These are phyloP conservation scores for Leccinum pellstonianum DNA, from an alignment of 768 basidiomycete species.

Conservation along the genomic window DNA sequence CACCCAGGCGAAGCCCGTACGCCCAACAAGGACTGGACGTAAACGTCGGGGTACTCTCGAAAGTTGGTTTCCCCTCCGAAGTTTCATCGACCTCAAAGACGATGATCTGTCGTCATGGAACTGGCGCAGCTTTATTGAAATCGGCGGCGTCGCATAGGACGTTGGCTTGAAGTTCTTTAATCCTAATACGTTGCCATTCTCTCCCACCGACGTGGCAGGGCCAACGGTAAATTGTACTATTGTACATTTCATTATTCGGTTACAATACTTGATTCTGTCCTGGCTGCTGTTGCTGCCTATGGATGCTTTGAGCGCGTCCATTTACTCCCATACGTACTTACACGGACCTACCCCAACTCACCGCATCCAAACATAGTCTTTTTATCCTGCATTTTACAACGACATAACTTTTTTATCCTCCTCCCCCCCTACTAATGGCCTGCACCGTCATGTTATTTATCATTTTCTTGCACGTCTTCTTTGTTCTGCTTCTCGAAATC, in stretches of 20 bases:
- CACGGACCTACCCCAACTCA: constrained; percentile 8
- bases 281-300: not conserved
- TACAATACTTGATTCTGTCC: constrained; percentile 11
- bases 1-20: constrained; percentile 9
- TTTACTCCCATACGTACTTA: constrained; percentile 21
- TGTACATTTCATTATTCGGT: constrained; percentile 9
- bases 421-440: constrained; percentile 7
- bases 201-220: constrained; percentile 1
- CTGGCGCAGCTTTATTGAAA: constrained; percentile 67
- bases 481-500: not conserved
- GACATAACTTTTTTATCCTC: not conserved
- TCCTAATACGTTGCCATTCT: not conserved
- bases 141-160: constrained; percentile 35
- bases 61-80: constrained; percentile 55
- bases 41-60: constrained; percentile 45
- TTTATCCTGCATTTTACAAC: not conserved
- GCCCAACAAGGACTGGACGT: constrained; percentile 16
- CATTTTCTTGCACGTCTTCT: constrained; percentile 11
- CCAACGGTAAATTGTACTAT: constrained; percentile 11
- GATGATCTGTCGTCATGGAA: constrained; percentile 46
- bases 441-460: constrained; percentile 1
- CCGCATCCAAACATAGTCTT: constrained; percentile 6
- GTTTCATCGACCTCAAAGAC: constrained; percentile 64
- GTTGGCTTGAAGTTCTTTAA: not conserved
- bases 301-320: constrained; percentile 11